Evolutionary conservation across 2,329 filamentous ascomycete genomes (phyloP).

Genomic region (Diaporthe vexans): DNA sequence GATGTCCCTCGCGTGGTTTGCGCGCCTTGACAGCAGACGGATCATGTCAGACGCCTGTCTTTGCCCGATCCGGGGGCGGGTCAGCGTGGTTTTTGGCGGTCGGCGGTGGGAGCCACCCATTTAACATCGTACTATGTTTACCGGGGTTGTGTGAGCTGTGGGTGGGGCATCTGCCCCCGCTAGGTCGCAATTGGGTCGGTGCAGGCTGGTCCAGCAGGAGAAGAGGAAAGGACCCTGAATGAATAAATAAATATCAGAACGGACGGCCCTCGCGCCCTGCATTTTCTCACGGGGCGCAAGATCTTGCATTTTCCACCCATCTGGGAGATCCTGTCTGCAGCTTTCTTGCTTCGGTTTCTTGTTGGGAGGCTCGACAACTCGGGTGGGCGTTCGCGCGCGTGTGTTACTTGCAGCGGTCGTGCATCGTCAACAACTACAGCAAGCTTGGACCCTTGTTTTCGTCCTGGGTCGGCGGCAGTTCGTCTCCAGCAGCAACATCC

Average conservation of each 20-base stretch:
- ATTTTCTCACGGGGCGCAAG: background rate
- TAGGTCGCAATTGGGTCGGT: background rate
- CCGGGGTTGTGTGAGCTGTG: background rate
- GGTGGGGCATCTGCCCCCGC: background rate
- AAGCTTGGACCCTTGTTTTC: conserved; percentile 1
- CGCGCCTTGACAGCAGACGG: conserved; percentile 41
- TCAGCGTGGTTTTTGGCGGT: conserved; percentile 3
- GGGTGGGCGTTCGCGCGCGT: background rate
- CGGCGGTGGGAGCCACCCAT: conserved; percentile 7
- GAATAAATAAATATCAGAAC: conserved; percentile 16
- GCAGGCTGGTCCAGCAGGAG: background rate
- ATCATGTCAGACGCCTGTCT: conserved; percentile 31
- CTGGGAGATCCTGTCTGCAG: background rate
- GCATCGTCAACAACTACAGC: background rate
- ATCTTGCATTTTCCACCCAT: background rate
- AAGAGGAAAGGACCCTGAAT: background rate
- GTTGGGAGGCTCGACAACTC: background rate
- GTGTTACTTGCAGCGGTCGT: conserved; percentile 5
- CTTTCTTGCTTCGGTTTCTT: background rate
- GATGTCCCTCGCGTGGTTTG: conserved; percentile 18
- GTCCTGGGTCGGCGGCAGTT: background rate
- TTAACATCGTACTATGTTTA: conserved; percentile 22
- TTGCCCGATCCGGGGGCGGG: conserved; percentile 27
- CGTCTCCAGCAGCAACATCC: background rate
- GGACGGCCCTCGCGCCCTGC: background rate